A percentile compares a stretch with the other conserved stretches of the same genome.
phyloP scores from a whole-genome alignment of 805 yeast species.

The Torulaspora delbrueckii region DNA sequence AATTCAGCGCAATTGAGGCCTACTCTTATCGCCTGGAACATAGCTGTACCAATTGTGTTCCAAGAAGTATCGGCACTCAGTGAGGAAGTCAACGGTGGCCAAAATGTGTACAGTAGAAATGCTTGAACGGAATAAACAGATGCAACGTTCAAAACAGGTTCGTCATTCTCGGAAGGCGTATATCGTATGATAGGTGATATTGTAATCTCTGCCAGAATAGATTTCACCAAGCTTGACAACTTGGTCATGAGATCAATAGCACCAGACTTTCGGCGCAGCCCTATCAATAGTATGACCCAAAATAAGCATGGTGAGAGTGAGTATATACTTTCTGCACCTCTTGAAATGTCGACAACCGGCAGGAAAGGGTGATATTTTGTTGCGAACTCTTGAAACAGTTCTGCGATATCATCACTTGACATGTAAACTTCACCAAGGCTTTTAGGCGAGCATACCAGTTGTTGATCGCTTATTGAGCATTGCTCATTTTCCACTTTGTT shows the following conservation, averaged over 20 bases:
- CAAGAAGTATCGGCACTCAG: conserved; percentile 93
- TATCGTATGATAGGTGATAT: conserved; percentile 86
- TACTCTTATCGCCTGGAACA: conserved; percentile 86
- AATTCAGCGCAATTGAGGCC: conserved; percentile 83
- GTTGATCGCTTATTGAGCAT: conserved; percentile 32
- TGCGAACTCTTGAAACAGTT: conserved; percentile 64
- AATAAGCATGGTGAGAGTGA: conserved; percentile 80
- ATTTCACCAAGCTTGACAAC: conserved; percentile 65
- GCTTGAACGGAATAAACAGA: conserved; percentile 95
- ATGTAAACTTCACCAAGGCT: conserved; percentile 64
- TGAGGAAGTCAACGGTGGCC: conserved; percentile 96
- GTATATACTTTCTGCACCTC: conserved; percentile 79
- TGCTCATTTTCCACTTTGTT: not conserved
- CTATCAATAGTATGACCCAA: conserved; percentile 89
- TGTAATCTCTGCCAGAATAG: conserved; percentile 78
- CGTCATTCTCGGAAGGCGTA: conserved; percentile 71
- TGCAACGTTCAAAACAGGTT: conserved; percentile 79
- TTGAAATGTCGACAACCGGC: conserved; percentile 78
- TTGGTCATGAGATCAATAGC: conserved; percentile 47
- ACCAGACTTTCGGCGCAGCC: conserved; percentile 56
- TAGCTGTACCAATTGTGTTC: conserved; percentile 90
- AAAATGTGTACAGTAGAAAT: conserved; percentile 74
- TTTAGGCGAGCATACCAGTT: conserved; percentile 58
- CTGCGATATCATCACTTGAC: conserved; percentile 51
- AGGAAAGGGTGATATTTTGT: conserved; percentile 75